Evolutionary conservation across 202 grass and related monocot species (phyloP).

Genomic region (Panicum hallii): DNA sequence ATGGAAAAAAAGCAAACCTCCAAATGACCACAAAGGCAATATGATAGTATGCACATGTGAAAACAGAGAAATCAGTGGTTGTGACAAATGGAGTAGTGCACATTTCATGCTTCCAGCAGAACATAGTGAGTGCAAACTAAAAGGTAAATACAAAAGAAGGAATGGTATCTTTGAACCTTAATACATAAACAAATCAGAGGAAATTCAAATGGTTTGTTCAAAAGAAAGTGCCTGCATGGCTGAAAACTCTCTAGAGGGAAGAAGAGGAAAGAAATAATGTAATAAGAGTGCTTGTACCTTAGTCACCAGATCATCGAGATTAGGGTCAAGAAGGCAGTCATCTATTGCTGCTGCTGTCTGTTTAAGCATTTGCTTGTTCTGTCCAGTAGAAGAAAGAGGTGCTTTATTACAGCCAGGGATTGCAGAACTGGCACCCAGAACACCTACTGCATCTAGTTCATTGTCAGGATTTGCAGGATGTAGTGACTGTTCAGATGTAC

Average conservation of each 20-base stretch:
- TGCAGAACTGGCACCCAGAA: constrained; percentile 37
- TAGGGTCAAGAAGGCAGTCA: constrained; percentile 23
- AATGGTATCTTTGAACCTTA: neutral
- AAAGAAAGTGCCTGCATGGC: constrained; percentile 13
- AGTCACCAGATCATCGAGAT: constrained; percentile 33
- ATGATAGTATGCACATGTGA: constrained; percentile 3
- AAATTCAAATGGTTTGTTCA: neutral
- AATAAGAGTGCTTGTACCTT: constrained; percentile 50
- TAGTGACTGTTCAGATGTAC: constrained; percentile 45
- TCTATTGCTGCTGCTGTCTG: constrained; percentile 31
- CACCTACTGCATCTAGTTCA: constrained; percentile 37
- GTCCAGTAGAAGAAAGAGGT: constrained; percentile 27
- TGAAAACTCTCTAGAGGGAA: constrained; percentile 10
- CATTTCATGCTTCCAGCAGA: constrained; percentile 15
- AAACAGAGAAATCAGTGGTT: neutral
- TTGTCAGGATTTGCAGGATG: constrained; percentile 42
- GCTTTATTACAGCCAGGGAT: constrained; percentile 40
- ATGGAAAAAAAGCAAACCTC: constrained; percentile 26
- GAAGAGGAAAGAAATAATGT: constrained; percentile 18
- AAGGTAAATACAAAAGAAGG: neutral
- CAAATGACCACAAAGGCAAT: neutral
- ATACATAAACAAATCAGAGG: neutral
- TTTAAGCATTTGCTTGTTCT: constrained; percentile 49
- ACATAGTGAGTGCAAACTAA: neutral
- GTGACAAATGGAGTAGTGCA: neutral